Base-by-base conservation (phyloP, 768 basidiomycete species). In the Amanita rubescens region DNA sequence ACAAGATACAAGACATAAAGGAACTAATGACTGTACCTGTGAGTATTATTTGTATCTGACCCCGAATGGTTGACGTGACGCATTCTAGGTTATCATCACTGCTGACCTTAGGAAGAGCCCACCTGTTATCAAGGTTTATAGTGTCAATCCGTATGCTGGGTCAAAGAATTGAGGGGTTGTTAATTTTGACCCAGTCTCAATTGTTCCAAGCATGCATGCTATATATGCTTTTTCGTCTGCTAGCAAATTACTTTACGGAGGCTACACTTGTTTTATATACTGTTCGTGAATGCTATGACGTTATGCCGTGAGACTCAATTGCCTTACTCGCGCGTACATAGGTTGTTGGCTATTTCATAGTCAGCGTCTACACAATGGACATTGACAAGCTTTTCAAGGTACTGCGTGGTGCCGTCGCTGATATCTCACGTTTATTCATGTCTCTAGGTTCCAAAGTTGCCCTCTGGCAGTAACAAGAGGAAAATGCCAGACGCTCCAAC, bases 41-140 rank as follows among this genome's bases (percentile, higher is more conserved):
- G 71, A 61, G 86, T 78, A 12, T 14, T 20, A n/a, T n/a, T 19
- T 24, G 3, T 33, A 52, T 9, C 57, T 44, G 30, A 19, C 45
- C 24, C 25, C 41, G 20, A 20, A 19, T 42, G 5, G 32, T n/a
- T 27, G 17, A 39, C 11, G 56, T 55, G 62, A 44, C 57, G 50
- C 33, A 33, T 51, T 54, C 5, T 60, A 93, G 90, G 92, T 94
- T 60, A 94, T 96, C 63, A 85, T 96, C 60, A 94, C 93, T 38
- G 92, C 92, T 30, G 94, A 97, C 67, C 71, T 95, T 60, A 92
- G 91, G 57, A 96, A 95, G 81, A 92, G 89, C 60, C 94, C 94
- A 37, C 94, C 94, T 3, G 90, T 97, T 63, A 88, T 98, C 77
- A 94, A 96, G 70, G 93, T 98, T 54, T 94, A 94, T 76, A 93